Evolutionary conservation across 495 filamentous ascomycete species (phyloP).

Genomic region (Clohesyomyces aquaticus): DNA sequence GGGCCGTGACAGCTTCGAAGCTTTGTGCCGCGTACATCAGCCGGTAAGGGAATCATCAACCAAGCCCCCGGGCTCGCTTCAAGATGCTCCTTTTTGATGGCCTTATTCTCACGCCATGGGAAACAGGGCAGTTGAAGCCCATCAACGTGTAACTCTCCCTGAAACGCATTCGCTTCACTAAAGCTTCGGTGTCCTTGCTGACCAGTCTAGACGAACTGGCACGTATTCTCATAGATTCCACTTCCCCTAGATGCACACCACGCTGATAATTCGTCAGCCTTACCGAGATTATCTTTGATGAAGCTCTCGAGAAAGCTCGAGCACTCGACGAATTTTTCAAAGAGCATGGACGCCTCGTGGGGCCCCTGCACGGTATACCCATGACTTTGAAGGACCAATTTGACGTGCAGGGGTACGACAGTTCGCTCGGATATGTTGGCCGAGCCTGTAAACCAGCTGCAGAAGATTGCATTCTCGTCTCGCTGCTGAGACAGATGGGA

Average conservation of each 20-base stretch:
- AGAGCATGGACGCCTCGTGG: slow-evolving; percentile 36
- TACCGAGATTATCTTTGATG: slow-evolving; percentile 40
- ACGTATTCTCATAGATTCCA: slow-evolving; percentile 7
- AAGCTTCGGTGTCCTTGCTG: slow-evolving; percentile 6
- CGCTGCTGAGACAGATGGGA: slow-evolving; percentile 54
- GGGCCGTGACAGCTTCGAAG: slow-evolving; percentile 51
- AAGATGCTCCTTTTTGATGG: background rate
- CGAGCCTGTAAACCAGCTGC: slow-evolving; percentile 36
- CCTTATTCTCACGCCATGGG: slow-evolving; percentile 35
- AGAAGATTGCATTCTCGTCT: slow-evolving; percentile 45
- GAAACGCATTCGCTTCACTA: background rate
- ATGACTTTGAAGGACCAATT: slow-evolving; percentile 44
- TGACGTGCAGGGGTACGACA: slow-evolving; percentile 40
- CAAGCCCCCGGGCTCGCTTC: background rate
- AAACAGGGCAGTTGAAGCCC: slow-evolving; percentile 28
- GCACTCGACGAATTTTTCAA: slow-evolving; percentile 37
- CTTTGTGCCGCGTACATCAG: slow-evolving; percentile 55
- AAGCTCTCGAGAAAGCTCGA: slow-evolving; percentile 28
- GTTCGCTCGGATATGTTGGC: slow-evolving; percentile 42
- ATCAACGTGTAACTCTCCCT: slow-evolving; percentile 30
- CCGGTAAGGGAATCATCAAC: slow-evolving; percentile 48
- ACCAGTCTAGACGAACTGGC: slow-evolving; percentile 37
- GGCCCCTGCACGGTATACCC: slow-evolving; percentile 41
- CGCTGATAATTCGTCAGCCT: slow-evolving; percentile 21
- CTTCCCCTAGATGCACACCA: background rate